These are phyloP conservation scores for Pisolithus microcarpus DNA, from an alignment of 768 basidiomycete species.

Conservation along the genomic window DNA sequence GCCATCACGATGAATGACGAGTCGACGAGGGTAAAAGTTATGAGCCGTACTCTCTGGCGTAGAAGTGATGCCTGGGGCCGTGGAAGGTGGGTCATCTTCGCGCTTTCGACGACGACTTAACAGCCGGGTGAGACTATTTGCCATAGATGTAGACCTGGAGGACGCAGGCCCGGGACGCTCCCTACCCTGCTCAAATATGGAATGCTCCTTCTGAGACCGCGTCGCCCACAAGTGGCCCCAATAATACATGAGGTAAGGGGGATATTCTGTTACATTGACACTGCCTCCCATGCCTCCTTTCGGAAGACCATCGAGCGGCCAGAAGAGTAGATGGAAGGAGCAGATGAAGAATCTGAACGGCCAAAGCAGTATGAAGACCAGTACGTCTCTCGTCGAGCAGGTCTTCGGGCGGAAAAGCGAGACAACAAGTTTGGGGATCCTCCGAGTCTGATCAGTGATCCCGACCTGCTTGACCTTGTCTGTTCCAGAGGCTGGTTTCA, in stretches of 20 bases:
- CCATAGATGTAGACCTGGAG: neutral
- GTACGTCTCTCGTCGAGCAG: neutral
- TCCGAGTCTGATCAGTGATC: constrained; percentile 2
- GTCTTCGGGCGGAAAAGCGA: constrained; percentile 8
- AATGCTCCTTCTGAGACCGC: constrained; percentile 13
- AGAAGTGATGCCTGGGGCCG: too few relatives aligned
- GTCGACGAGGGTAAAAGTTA: constrained; percentile 8
- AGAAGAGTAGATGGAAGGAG: constrained; percentile 7
- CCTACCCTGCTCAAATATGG: neutral
- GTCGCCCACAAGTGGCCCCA: constrained; percentile 16
- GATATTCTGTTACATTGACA: constrained; percentile 3
- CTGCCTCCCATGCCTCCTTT: neutral
- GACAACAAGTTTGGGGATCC: constrained; percentile 7
- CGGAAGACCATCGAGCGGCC: constrained; percentile 2
- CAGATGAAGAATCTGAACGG: constrained; percentile 1
- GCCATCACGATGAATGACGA: constrained; percentile 1
- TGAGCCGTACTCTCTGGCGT: too few relatives aligned
- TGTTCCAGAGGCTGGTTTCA: neutral
- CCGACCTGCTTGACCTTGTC: neutral
- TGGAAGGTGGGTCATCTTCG: too few relatives aligned
- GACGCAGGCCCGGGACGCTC: constrained; percentile 1
- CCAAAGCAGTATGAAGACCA: constrained; percentile 5
- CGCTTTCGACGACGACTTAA: too few relatives aligned
- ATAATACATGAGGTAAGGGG: constrained; percentile 5
- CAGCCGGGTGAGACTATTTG: constrained; percentile 2